Evolutionary conservation across 2,329 filamentous ascomycete species (phyloP).

Genomic region (Hirsutella minnesotensis): DNA sequence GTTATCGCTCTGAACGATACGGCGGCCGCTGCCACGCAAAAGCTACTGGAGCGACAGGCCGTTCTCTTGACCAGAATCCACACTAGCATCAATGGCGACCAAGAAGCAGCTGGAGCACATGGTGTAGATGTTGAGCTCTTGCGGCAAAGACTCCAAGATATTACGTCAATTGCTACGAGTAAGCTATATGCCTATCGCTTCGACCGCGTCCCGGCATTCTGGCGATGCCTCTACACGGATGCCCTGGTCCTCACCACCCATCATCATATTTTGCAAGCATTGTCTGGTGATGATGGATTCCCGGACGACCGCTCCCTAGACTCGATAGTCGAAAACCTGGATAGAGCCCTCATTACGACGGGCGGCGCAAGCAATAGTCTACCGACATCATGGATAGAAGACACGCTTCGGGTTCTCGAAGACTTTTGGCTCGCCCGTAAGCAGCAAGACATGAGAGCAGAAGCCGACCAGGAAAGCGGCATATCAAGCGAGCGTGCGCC

Average conservation of each 20-base stretch:
- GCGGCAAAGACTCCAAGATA: slow-evolving; percentile 36
- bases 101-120: background rate
- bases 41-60: slow-evolving; percentile 19
- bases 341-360: slow-evolving; percentile 65
- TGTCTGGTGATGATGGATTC: background rate
- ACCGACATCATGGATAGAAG: slow-evolving; percentile 38
- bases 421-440: slow-evolving; percentile 9
- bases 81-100: slow-evolving; percentile 3
- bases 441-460: slow-evolving; percentile 3
- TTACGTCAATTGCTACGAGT: slow-evolving; percentile 46
- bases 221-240: slow-evolving; percentile 62
- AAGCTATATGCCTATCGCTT: slow-evolving; percentile 62
- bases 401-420: slow-evolving; percentile 32
- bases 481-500: background rate
- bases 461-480: slow-evolving; percentile 6
- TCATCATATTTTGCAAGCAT: slow-evolving; percentile 14
- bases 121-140: slow-evolving; percentile 15
- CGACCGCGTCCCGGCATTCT: slow-evolving; percentile 52
- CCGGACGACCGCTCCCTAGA: slow-evolving; percentile 26
- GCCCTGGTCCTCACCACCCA: slow-evolving; percentile 53
- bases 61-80: slow-evolving; percentile 11
- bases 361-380: slow-evolving; percentile 45
- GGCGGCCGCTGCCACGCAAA: slow-evolving; percentile 9
- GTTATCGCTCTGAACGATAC: background rate
- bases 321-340: slow-evolving; percentile 52